Evolutionary conservation across 495 filamentous ascomycete genomes (phyloP).

Genomic region (Podospora fimiseda): DNA sequence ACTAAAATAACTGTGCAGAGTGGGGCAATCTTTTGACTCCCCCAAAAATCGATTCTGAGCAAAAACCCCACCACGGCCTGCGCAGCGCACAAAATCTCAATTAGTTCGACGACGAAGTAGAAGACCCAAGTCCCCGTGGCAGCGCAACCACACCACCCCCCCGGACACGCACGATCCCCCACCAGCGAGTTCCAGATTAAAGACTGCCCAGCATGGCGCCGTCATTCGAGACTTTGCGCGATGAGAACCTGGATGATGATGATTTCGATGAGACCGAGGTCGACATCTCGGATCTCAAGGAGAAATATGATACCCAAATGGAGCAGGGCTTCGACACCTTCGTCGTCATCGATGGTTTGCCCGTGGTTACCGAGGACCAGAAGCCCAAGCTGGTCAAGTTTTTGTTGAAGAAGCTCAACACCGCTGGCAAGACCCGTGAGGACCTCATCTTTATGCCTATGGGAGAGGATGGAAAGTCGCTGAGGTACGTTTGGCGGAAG

Average conservation of each 20-base stretch:
- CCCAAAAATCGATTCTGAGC: conserved; percentile 13
- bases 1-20: conserved; percentile 6
- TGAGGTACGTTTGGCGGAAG: conserved; percentile 55
- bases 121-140: conserved; percentile 15
- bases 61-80: conserved; percentile 29
- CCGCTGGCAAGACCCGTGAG: conserved; percentile 75
- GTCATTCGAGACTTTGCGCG: conserved; percentile 51
- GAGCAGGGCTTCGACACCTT: conserved; percentile 95
- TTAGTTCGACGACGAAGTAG: conserved; percentile 21
- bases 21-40: conserved; percentile 28
- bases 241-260: conserved; percentile 75
- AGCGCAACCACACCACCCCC: conserved; percentile 11
- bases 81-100: conserved; percentile 32
- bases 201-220: conserved; percentile 49
- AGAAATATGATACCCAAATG: conserved; percentile 88
- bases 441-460: conserved; percentile 91
- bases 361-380: conserved; percentile 73
- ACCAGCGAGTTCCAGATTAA: conserved; percentile 3
- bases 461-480: conserved; percentile 69
- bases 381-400: conserved; percentile 91
- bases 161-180: conserved; percentile 7
- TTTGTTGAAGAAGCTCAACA: conserved; percentile 80
- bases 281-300: conserved; percentile 87
- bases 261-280: conserved; percentile 88
- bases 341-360: conserved; percentile 89